phyloP scores from a whole-genome alignment of 2,329 filamentous ascomycete genomes.

The Fusarium sp. region DNA sequence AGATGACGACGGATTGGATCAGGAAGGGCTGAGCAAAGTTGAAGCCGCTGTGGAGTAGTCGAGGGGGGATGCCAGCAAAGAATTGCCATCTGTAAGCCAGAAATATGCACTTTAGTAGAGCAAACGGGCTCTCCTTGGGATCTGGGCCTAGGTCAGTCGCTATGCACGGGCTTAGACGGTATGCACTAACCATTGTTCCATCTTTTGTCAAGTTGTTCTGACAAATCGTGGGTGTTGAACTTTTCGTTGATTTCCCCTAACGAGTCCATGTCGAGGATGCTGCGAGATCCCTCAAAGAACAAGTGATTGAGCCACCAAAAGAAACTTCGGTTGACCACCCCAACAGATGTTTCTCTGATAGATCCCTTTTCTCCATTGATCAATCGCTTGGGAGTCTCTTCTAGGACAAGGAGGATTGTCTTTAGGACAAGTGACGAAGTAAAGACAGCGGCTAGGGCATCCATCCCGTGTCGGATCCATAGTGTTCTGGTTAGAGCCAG shows the following conservation, averaged over 20 bases:
- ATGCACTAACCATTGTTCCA: constrained; percentile 42
- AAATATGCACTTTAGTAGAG: constrained; percentile 49
- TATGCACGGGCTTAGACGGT: fast-evolving
- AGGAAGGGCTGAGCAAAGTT: constrained; percentile 63
- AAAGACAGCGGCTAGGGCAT: constrained; percentile 48
- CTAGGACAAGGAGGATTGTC: constrained; percentile 49
- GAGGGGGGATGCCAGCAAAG: constrained; percentile 53
- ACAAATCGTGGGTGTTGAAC: constrained; percentile 44
- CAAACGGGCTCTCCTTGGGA: constrained; percentile 36
- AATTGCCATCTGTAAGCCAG: constrained; percentile 51
- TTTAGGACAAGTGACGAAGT: constrained; percentile 49
- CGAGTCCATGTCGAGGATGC: constrained; percentile 44
- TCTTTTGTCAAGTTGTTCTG: constrained; percentile 30
- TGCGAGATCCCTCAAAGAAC: constrained; percentile 46
- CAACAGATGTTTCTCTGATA: constrained; percentile 52
- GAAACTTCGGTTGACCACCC: constrained; percentile 53
- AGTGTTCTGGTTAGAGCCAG: constrained; percentile 53
- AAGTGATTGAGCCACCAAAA: constrained; percentile 57
- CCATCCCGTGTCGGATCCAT: constrained; percentile 50
- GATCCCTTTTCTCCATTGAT: constrained; percentile 36
- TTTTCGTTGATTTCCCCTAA: constrained; percentile 50
- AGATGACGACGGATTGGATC: constrained; percentile 54
- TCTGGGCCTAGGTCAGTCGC: constrained; percentile 10
- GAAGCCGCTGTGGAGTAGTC: constrained; percentile 58
- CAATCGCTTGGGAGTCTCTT: constrained; percentile 52